Evolutionary conservation across 2,329 filamentous ascomycete genomes (phyloP), one percentile per base, ranked within the genome.

Genomic region (Botrytis sinoallii): DNA sequence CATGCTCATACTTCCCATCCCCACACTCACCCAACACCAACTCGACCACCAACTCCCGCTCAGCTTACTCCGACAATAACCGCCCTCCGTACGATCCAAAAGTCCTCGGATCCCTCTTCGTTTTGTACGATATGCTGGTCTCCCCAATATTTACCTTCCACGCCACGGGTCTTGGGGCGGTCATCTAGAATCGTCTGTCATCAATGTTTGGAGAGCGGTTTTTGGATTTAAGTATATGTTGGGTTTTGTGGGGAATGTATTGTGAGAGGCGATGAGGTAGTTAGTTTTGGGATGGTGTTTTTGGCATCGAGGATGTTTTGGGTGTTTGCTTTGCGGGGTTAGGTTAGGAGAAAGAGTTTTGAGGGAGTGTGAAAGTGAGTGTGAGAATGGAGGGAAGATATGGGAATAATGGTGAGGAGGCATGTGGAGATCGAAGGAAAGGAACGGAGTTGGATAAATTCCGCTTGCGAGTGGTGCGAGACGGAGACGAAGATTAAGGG

Each of bases 271-370:
- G 85, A 87, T 38, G 87, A 89, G 74, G 86, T 86, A 75, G 85
- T 89, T 59, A 88, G 86, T 76, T 76, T 82, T 89, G n/a, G 87
- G 87, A 0, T 89, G 85, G 87, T 88, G 86, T 77, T 89, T 89
- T 78, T 89, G 87, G 88, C 88, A 89, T 77, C 82, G 83, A 57
- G 82, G 80, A 0, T 89, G 87, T 78, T 89, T 88, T 79, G 87
- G 87, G 25, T 89, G 87, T 78, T 78, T 89, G 75, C 80, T 89
- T 57, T 89, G 83, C 73, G 86, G 87, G 29, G 84, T 80, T 73
- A 82, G 82, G 3, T 77, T 83, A 32, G 77, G 75, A 59, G 74
- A 75, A 25, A 46, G 57, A 22, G 64, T 59, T 59, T 22, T 74
- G 48, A 32, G 18, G 35, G 48, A 68, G 40, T 68, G 48, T 68